Base-by-base conservation (phyloP, 306 rosid genomes). In the Alnus rubra region DNA sequence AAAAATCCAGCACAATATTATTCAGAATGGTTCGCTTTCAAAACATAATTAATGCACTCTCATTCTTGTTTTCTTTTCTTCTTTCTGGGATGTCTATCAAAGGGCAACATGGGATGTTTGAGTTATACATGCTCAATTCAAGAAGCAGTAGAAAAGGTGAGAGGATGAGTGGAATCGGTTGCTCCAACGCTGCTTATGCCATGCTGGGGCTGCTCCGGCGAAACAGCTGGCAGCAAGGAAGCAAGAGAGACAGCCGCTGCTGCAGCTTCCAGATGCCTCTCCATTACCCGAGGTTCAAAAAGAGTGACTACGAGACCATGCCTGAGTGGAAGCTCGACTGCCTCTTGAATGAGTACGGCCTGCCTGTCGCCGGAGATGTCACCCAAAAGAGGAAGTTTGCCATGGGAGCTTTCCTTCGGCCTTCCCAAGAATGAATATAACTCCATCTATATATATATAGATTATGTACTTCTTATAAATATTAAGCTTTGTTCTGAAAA, bases 241-340 rank as follows among this genome's bases (percentile, higher is more conserved):
- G 55, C 69, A 79, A 79, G 72, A 83, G 52, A 76, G 30, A 15
- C 47, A 74, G 58, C 42, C 42, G 42, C 16, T 28, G 39, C 4
- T 37, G 56, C 16, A 52, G 33, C 4, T 86, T 83, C 78, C 81
- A 78, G 81, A 83, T 80, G 87, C 83, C 83, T n/a, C 76, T 83
- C 48, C 85, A 81, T 77, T 87, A 83, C 56, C 85, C 85, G 16
- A 78, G 79, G 52, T 83, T 62, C 79, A 28, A 44, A 65, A 82
- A 74, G 69, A 44, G 58, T 5, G 87, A 83, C 78, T 86, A 80
- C 16, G 83, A 80, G 67, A 23, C 62, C 64, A 86, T 86, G 87
- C 83, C 78, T 3, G 87, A 86, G 81, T 86, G 87, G 89, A 70
- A 74, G 35, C 52, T 86, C 5, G 86, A 86, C 65, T 47, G 82